phyloP scores from a whole-genome alignment of 1,284 basidiomycete species.

The Grifola frondosa region DNA sequence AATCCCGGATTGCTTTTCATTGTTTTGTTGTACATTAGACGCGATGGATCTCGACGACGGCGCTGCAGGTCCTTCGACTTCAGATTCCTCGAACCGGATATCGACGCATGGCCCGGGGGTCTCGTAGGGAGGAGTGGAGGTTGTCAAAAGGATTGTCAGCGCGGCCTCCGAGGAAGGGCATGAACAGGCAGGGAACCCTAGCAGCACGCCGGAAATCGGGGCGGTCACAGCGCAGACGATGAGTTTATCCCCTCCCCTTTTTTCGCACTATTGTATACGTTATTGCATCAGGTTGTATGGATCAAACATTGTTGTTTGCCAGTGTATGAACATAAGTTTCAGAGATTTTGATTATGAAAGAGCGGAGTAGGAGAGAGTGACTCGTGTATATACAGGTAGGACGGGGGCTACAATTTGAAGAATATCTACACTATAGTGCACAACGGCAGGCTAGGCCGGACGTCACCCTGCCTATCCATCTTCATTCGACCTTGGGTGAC shows the following conservation, averaged over 20 bases:
- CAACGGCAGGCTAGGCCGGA: too few relatives aligned
- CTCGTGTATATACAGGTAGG: too few relatives aligned
- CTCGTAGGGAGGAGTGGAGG: slow-evolving; percentile 74
- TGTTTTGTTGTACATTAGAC: slow-evolving; percentile 35
- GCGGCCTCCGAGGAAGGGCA: slow-evolving; percentile 47
- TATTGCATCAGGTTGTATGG: too few relatives aligned
- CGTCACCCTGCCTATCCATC: too few relatives aligned
- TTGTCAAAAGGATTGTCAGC: slow-evolving; percentile 66
- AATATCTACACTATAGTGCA: too few relatives aligned
- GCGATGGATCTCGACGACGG: slow-evolving; percentile 52
- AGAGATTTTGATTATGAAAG: too few relatives aligned
- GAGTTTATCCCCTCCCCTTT: slow-evolving; percentile 16
- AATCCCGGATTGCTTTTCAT: slow-evolving; percentile 1
- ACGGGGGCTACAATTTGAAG: too few relatives aligned
- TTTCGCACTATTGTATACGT: too few relatives aligned
- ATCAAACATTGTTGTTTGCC: too few relatives aligned
- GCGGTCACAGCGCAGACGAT: slow-evolving; percentile 68
- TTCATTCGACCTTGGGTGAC: too few relatives aligned
- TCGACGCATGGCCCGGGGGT: slow-evolving; percentile 77
- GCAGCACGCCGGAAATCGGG: slow-evolving; percentile 65
- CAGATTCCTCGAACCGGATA: slow-evolving; percentile 39
- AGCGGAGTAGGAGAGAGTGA: too few relatives aligned
- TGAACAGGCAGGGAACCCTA: slow-evolving; percentile 66
- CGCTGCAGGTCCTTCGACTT: slow-evolving; percentile 22
- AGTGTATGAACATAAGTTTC: too few relatives aligned